Conservation (phyloP, 192 early-diverging fungal genomes). For the Haplosporangium gracile region DNA sequence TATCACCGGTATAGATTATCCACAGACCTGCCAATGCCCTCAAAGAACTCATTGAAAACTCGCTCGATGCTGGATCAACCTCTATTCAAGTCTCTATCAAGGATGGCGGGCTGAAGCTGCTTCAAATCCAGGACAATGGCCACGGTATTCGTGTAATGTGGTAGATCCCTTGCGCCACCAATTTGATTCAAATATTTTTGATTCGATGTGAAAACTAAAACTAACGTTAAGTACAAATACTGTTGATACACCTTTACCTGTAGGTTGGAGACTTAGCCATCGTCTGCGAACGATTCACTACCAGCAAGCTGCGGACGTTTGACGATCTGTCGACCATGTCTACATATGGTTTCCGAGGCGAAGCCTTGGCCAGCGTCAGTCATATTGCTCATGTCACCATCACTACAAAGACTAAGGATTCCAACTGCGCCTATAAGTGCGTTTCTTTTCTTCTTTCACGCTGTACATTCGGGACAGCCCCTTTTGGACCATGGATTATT, state of each 20-base stretch:
- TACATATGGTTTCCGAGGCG: conserved; percentile 97
- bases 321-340: conserved; percentile 88
- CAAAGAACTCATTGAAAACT: conserved; percentile 98
- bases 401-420: conserved; percentile 81
- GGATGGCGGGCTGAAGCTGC: conserved; percentile 93
- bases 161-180: conserved; percentile 18
- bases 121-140: conserved; percentile 97
- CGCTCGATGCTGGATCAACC: conserved; percentile 93
- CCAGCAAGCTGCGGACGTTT: conserved; percentile 88
- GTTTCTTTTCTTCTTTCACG: not conserved
- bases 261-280: conserved; percentile 89
- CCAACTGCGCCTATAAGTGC: conserved; percentile 80
- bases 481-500: not conserved
- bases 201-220: not conserved
- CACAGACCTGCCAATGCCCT: conserved; percentile 95
- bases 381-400: conserved; percentile 95
- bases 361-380: conserved; percentile 96
- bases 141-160: conserved; percentile 80
- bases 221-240: not conserved
- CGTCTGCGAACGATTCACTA: conserved; percentile 96
- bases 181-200: conserved; percentile 18
- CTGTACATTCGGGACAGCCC: not conserved
- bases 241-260: not conserved
- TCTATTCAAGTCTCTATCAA: conserved; percentile 85
- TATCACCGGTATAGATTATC: conserved; percentile 77